Evolutionary conservation across 257 asterid species (phyloP).

Genomic region (Jasminum sambac): DNA sequence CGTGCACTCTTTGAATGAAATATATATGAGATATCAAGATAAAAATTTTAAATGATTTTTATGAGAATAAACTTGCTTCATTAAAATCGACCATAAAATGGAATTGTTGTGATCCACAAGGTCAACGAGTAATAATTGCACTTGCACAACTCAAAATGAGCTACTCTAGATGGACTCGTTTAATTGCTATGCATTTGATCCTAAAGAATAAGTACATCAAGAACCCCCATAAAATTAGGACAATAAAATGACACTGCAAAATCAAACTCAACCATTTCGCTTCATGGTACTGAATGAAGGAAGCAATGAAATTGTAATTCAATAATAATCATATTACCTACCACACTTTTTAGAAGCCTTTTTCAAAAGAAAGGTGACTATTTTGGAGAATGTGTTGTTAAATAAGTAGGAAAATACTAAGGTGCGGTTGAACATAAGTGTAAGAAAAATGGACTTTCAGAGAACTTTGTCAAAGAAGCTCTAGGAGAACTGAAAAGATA

Average conservation of each 20-base stretch:
- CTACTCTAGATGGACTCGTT: neutral
- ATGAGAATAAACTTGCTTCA: neutral
- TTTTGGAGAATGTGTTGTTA: too few species aligned
- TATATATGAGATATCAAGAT: too few species aligned
- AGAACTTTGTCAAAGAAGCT: too few species aligned
- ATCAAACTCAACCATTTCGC: neutral
- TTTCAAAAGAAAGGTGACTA: too few species aligned
- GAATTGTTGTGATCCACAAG: neutral
- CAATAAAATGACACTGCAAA: neutral
- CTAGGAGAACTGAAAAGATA: constrained; percentile 5
- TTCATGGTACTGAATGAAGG: too few species aligned
- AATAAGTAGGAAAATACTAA: too few species aligned
- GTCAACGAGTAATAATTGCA: neutral
- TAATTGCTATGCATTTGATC: neutral
- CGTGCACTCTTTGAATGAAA: constrained; percentile 88
- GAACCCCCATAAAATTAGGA: neutral
- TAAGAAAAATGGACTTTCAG: too few species aligned
- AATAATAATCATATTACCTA: too few species aligned
- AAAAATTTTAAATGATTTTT: neutral
- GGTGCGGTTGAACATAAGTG: too few species aligned
- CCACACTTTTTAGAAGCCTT: too few species aligned
- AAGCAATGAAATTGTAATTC: neutral
- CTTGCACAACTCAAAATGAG: neutral
- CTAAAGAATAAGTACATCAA: neutral
- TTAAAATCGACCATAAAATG: neutral